These are phyloP conservation scores for Solanum corneliomulleri DNA, from an alignment of 257 asterid species.

Conservation along the genomic window DNA sequence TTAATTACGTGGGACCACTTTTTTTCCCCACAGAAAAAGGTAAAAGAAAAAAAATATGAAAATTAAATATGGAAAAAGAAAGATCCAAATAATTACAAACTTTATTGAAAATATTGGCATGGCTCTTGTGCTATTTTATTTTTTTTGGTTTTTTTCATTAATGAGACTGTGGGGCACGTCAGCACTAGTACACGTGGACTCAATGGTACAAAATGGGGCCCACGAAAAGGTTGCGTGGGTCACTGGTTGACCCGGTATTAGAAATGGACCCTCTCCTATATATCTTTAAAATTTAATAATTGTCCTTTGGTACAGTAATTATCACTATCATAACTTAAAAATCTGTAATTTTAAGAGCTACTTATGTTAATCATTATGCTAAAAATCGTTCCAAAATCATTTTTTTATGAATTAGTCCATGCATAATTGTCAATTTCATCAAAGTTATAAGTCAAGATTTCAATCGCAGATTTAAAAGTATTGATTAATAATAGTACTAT, in stretches of 20 bases:
- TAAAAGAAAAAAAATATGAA: background rate
- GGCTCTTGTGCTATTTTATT: conserved; percentile 36
- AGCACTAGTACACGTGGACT: conserved; percentile 36
- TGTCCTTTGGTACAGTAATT: background rate
- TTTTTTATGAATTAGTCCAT: background rate
- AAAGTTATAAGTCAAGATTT: background rate
- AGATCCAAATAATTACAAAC: background rate
- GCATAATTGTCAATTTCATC: background rate
- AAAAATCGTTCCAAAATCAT: background rate
- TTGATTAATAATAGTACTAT: too few species aligned
- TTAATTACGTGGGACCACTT: conserved; percentile 17
- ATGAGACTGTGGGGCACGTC: conserved; percentile 18
- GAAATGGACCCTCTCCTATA: background rate
- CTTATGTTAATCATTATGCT: background rate
- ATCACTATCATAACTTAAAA: background rate
- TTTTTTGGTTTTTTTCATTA: conserved; percentile 30
- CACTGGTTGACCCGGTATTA: background rate
- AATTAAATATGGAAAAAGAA: background rate
- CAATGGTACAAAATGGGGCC: background rate
- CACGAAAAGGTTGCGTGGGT: background rate
- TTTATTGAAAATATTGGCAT: conserved; percentile 31
- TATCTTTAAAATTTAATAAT: background rate
- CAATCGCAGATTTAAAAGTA: background rate
- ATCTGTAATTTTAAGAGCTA: background rate
- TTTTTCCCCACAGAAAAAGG: background rate